phyloP scores from a whole-genome alignment of 1,284 basidiomycete species.

The Cronartium ribicola region DNA sequence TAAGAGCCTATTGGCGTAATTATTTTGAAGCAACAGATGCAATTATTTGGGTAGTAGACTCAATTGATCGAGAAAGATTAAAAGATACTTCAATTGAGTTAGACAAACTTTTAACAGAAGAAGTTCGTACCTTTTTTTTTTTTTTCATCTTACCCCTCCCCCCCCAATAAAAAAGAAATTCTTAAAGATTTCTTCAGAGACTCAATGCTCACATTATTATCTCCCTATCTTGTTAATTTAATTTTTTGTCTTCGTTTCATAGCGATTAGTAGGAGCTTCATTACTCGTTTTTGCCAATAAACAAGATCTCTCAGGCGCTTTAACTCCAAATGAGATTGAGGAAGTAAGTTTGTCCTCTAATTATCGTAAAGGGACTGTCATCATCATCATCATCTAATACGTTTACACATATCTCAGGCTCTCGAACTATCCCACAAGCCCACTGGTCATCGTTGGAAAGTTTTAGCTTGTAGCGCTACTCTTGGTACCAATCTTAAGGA shows the following conservation, averaged over 20 bases:
- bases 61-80: constrained; percentile 81
- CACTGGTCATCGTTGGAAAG: constrained; percentile 81
- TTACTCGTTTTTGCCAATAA: constrained; percentile 98
- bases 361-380: constrained; percentile 20
- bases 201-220: not conserved
- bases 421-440: constrained; percentile 67
- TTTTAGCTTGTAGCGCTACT: constrained; percentile 85
- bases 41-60: constrained; percentile 98
- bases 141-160: not conserved
- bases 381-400: constrained; percentile 9
- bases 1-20: constrained; percentile 97
- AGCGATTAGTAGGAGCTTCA: constrained; percentile 89
- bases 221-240: not conserved
- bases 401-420: constrained; percentile 56
- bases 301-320: constrained; percentile 84
- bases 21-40: constrained; percentile 99
- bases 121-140: constrained; percentile 58
- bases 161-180: not conserved
- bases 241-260: not conserved
- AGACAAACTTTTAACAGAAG: constrained; percentile 77
- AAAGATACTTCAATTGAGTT: constrained; percentile 83
- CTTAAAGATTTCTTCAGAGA: not conserved
- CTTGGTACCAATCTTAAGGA: constrained; percentile 77
- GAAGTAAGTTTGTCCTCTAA: constrained; percentile 59
- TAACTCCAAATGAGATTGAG: constrained; percentile 75